Base-by-base conservation (phyloP, 129 eudicot species). In the Daucus carota region DNA sequence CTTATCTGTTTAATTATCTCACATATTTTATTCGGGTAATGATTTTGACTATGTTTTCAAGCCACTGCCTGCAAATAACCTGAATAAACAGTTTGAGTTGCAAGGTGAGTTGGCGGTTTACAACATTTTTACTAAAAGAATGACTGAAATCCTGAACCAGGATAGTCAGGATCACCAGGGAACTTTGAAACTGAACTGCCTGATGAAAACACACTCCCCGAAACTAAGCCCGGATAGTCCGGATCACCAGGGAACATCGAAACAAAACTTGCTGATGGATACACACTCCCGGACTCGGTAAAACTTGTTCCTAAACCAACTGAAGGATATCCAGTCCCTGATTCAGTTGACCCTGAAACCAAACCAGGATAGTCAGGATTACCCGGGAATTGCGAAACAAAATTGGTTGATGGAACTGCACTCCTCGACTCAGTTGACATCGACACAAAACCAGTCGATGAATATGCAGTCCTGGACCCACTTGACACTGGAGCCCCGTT, bases 81-180 rank as follows among this genome's bases (percentile, higher is more conserved):
- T 52, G 62, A 20, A 60, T 60, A 18, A 28, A 26, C 63, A 52
- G 28, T 17, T 54, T 3, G 68, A 60, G 34, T 11, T 10, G 24
- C 18, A 34, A 11, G 43, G 24, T 33, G 29, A 69, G 45, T 68
- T 4, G 50, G 47, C 29, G 20, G 38, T 28, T 62, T 12, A 62
- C 69, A 12, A 62, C 36, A 20, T 0, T 48, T 52, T 52, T 31
- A n/a, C 40, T 8, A 2, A 31, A 82, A 73, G 73, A 31, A 82
- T n/a, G 78, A 77, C 73, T 78, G 50, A 65, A 77, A 82, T 28
- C 72, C 72, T 29, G 85, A 74, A 41, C 74, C 74, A n/a, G 45
- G 45, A 73, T 82, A 78, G 16, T 78, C 86, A 15, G 82, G 82
- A 78, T 82, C 73, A 78, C 83, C 86, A 5, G 80, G 86, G 47